These are phyloP conservation scores for Mycena albidolilacea DNA, from an alignment of 768 basidiomycete species.

Conservation along the genomic window DNA sequence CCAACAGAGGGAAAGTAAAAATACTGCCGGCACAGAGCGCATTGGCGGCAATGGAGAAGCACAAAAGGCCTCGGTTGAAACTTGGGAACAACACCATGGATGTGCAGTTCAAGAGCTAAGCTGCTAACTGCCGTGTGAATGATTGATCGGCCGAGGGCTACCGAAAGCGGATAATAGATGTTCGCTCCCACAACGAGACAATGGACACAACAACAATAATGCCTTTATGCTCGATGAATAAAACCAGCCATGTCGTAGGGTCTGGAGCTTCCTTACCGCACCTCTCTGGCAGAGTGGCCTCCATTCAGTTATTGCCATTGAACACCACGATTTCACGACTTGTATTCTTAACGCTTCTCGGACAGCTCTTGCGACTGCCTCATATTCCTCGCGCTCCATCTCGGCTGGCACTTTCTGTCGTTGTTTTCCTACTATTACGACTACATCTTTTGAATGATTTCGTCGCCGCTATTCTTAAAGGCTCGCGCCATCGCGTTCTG, in stretches of 20 bases:
- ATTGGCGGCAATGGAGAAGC: constrained; percentile 73
- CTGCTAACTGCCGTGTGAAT: too few species aligned
- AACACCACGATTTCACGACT: constrained; percentile 35
- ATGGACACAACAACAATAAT: background rate
- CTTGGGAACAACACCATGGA: background rate
- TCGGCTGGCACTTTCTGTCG: constrained; percentile 18
- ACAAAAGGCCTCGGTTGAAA: constrained; percentile 41
- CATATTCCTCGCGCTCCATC: background rate
- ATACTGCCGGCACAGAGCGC: constrained; percentile 86
- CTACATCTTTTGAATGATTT: constrained; percentile 15
- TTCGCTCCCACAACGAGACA: background rate
- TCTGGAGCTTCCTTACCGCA: background rate
- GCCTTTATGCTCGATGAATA: background rate
- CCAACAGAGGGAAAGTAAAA: constrained; percentile 84
- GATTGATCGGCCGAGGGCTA: too few species aligned
- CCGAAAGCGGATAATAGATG: too few species aligned
- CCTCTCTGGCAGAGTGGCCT: constrained; percentile 36
- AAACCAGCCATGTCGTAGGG: background rate
- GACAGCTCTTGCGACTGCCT: background rate
- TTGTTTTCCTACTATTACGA: constrained; percentile 13
- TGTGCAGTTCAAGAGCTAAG: background rate
- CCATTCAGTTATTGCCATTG: background rate
- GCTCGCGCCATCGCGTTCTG: constrained; percentile 37
- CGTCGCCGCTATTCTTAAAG: constrained; percentile 27
- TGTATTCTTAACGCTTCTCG: background rate